Conservation (phyloP, 768 basidiomycete genomes). For the Mycena olivaceomarginata region DNA sequence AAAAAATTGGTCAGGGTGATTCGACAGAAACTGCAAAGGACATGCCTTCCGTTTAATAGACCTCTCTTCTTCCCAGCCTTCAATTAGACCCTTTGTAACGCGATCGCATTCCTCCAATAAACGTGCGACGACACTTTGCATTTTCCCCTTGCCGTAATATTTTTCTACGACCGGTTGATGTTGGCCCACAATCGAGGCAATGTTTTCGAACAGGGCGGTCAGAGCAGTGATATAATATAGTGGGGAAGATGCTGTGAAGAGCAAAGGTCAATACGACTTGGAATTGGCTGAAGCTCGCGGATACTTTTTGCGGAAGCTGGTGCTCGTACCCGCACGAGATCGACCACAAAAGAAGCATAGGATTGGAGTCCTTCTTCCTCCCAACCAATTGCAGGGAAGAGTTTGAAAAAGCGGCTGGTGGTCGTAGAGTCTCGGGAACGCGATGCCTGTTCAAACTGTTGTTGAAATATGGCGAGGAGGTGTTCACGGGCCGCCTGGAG, state of each 20-base stretch:
- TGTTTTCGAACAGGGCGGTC: slow-evolving; percentile 95
- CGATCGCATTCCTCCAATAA: slow-evolving; percentile 92
- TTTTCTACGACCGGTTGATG: slow-evolving; percentile 99
- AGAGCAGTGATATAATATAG: slow-evolving; percentile 93
- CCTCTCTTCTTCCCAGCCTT: slow-evolving; percentile 95
- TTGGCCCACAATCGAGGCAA: slow-evolving; percentile 97
- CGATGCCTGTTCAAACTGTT: slow-evolving; percentile 90
- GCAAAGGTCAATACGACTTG: slow-evolving; percentile 25
- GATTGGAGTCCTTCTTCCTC: slow-evolving; percentile 93
- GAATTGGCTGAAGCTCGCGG: slow-evolving; percentile 36
- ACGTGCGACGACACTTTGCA: slow-evolving; percentile 85
- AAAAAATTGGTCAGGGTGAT: neutral
- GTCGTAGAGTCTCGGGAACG: slow-evolving; percentile 87
- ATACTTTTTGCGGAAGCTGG: slow-evolving; percentile 90
- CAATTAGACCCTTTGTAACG: slow-evolving; percentile 83
- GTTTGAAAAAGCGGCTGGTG: slow-evolving; percentile 96
- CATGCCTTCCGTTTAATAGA: slow-evolving; percentile 86
- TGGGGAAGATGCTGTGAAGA: slow-evolving; percentile 86
- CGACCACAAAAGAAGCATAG: slow-evolving; percentile 95
- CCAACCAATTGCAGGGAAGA: slow-evolving; percentile 97
- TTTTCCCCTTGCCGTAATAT: slow-evolving; percentile 94
- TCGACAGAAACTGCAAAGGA: slow-evolving; percentile 3
- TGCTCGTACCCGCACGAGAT: slow-evolving; percentile 87
- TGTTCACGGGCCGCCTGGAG: slow-evolving; percentile 84
- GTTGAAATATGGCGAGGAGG: slow-evolving; percentile 85